Base-by-base conservation (phyloP, 352 stramenopile species). In the Lagenidium giganteum region DNA sequence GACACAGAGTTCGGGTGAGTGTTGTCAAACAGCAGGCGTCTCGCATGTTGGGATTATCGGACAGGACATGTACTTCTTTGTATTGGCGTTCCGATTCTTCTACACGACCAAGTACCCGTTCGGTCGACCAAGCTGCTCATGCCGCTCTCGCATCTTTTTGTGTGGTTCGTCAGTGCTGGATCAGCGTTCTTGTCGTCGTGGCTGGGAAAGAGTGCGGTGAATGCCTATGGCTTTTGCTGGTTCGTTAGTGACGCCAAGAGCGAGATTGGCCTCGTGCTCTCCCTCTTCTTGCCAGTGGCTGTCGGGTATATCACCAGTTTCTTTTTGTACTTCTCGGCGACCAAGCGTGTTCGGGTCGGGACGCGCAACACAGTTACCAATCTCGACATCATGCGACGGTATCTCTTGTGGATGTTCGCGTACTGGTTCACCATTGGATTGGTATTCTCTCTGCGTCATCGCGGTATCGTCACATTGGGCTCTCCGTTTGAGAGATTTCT, bases 31-130 rank as follows among this genome's bases (percentile, higher is more conserved):
- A 0, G 76, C 79, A 14, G 52, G 70, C 12, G 42, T 87, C 30
- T 57, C 81, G 1, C 81, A 95, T 46, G 48, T 90, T 11, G 67
- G 72, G 50, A 62, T 95, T 36, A 51, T 93, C 18, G 78, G 67
- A 4, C 74, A 90, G 30, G 80, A 95, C 40, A 65, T 93, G 12
- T 95, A 92, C 60, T 82, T 93, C 44, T 91, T 88, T 47, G 73
- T 74, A 23, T 64, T 95, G 36, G 81, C 81, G 33, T 88, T 87
- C 58, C 72, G 89, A 57, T 86, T 90, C 29, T 93, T 92, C 63
- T 88, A 86, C 57, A 89, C 76, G 27, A 93, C 78, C 70, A 87
- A 89, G 63, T 89, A 85, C 53, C 83, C 83, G 41, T 95, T 95
- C 51, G 64, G 25, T 87, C 73, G 31, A 79, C 75, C n/a, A 58